Evolutionary conservation across 306 rosid genomes (phyloP).

Genomic region (Argentina anserina): DNA sequence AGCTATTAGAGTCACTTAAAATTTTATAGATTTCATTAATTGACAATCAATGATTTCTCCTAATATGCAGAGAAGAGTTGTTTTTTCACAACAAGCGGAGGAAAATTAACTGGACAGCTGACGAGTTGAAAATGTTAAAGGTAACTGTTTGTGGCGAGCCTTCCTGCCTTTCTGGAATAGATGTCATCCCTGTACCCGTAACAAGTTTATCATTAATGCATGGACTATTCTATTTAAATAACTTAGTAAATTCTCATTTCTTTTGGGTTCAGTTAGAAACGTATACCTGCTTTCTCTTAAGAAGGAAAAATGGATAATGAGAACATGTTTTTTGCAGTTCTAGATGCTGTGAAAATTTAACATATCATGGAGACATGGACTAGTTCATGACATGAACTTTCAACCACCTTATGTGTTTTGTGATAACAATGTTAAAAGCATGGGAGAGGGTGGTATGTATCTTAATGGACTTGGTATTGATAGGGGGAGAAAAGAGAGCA

Average conservation of each 20-base stretch:
- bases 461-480: not conserved
- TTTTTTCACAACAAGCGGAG: slow-evolving; percentile 22
- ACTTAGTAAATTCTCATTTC: not conserved
- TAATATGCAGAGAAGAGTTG: slow-evolving; percentile 30
- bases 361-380: not conserved
- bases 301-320: not conserved
- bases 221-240: not conserved
- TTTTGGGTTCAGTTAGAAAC: not conserved
- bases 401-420: not conserved
- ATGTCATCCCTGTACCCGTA: not conserved
- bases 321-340: not conserved
- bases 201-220: not conserved
- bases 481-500: not conserved
- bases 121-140: slow-evolving; percentile 48
- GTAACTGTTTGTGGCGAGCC: slow-evolving; percentile 23
- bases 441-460: not conserved
- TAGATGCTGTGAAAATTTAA: not conserved
- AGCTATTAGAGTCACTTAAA: not conserved
- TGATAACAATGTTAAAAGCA: not conserved
- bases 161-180: not conserved
- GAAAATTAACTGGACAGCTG: slow-evolving; percentile 39
- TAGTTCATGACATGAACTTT: not conserved
- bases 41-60: not conserved
- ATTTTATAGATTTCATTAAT: not conserved
- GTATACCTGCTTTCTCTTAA: not conserved